Evolutionary conservation across 306 rosid genomes (phyloP), one percentile per base, ranked within the genome.

Genomic region (Corylus heterophylla): DNA sequence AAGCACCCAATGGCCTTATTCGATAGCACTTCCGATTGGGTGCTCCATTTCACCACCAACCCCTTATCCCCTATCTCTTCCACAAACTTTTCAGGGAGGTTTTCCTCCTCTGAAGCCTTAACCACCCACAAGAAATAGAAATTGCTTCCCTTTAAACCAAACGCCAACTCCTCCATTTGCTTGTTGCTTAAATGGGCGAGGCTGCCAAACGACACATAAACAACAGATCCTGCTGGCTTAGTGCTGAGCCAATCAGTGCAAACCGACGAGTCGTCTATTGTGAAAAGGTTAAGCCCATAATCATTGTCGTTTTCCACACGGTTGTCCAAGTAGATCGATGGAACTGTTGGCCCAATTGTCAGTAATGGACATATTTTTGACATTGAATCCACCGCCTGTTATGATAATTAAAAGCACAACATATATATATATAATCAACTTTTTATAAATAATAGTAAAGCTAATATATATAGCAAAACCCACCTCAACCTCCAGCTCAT

Each of bases 281-380:
- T 8, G 42, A 84, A 87, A 47, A 92, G 88, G 54, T 76, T 55
- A 9, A 88, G 4, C 7, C 85, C 83, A 48, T 92, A 90, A 0
- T 81, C 86, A n/a, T 51, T 79, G 85, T 88, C 90, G 16, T 87
- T 74, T 78, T 80, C 39, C 18, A 81, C 44, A 54, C 67, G 73
- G 5, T 87, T 87, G 87, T 86, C 91, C 55, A 88, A 61, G 85
- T 88, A 72, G 13, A 69, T 8, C 8, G 84, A 86, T 71, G 94
- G 93, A 78, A 90, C 63, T 31, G 92, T 80, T 48, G 94, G 93
- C 17, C 94, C 97, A 54, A 92, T 83, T 18, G 93, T 84, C 44
- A 92, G 54, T 61, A 85, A 0, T 25, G 84, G 85, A 76, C 77
- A 85, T 63, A 83, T 12, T 83, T 90, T 85, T 78, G 90, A 86